These are phyloP conservation scores for Raphanus sativus DNA, from an alignment of 345 rosid species.

Conservation along the genomic window DNA sequence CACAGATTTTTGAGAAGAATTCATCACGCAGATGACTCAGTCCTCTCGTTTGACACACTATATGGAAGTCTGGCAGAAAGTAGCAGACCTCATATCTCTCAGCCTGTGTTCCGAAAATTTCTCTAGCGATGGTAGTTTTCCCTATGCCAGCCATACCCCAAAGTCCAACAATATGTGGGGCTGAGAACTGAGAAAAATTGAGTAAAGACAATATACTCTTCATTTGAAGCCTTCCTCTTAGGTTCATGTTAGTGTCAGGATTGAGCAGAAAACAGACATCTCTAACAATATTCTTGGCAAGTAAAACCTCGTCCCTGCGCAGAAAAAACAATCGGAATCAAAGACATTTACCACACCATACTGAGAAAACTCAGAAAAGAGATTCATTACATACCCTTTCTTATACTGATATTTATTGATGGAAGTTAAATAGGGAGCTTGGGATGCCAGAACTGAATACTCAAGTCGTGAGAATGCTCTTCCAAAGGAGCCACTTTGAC, in stretches of 20 bases:
- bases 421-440: not conserved
- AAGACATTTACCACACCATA: not conserved
- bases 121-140: not conserved
- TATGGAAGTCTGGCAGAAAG: conserved; percentile 28
- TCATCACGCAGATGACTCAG: conserved; percentile 17
- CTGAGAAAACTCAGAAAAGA: not conserved
- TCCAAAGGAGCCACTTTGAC: not conserved
- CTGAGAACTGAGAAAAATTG: not conserved
- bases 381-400: conserved; percentile 5
- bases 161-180: conserved; percentile 16
- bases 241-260: not conserved
- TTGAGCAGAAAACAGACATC: not conserved
- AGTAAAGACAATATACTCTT: not conserved
- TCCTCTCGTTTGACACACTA: conserved; percentile 3
- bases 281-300: conserved; percentile 7
- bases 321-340: not conserved
- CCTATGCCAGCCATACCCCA: conserved; percentile 40
- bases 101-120: conserved; percentile 4
- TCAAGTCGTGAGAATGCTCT: not conserved
- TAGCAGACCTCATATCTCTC: conserved; percentile 5
- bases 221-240: not conserved
- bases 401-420: not conserved
- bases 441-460: not conserved
- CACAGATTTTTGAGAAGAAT: conserved; percentile 15
- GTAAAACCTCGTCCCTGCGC: not conserved